Percentiles rank a stretch among this genome's conserved stretches.
Evolutionary conservation across 1,139 yeast genomes (phyloP).

Genomic region (Suhomyces coccinellae): DNA sequence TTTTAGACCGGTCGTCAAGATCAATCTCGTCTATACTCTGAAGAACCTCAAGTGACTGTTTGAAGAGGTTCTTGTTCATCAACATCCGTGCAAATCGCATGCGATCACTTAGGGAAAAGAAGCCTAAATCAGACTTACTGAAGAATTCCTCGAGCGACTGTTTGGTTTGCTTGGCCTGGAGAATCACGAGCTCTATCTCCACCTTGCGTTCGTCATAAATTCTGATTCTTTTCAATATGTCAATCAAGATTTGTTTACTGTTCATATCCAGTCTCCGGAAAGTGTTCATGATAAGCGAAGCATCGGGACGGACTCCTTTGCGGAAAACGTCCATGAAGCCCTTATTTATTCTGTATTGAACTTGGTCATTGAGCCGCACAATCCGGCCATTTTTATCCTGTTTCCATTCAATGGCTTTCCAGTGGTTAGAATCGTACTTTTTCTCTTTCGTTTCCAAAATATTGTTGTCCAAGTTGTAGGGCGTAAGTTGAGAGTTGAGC

Average conservation of each 20-base stretch:
- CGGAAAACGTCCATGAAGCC: constrained; percentile 38
- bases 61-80: constrained; percentile 29
- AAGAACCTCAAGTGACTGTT: constrained; percentile 27
- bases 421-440: constrained; percentile 24
- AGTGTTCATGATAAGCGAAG: constrained; percentile 31
- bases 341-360: constrained; percentile 32
- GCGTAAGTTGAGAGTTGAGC: constrained; percentile 33
- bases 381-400: constrained; percentile 18
- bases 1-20: constrained; percentile 27
- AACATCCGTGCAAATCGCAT: constrained; percentile 34
- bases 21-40: constrained; percentile 23
- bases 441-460: constrained; percentile 16
- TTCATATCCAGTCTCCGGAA: constrained; percentile 28
- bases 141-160: constrained; percentile 9
- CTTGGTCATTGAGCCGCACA: constrained; percentile 24
- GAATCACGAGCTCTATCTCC: constrained; percentile 24
- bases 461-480: constrained; percentile 26
- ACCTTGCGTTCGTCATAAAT: constrained; percentile 17
- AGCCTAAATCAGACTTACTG: constrained; percentile 7
- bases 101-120: constrained; percentile 27
- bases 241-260: constrained; percentile 23
- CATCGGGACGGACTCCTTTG: constrained; percentile 41
- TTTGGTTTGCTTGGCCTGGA: constrained; percentile 20
- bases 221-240: constrained; percentile 24
- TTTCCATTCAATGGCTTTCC: constrained; percentile 23